Evolutionary conservation across 2,329 filamentous ascomycete genomes (phyloP).

Genomic region (Aquanectria penicillioides): DNA sequence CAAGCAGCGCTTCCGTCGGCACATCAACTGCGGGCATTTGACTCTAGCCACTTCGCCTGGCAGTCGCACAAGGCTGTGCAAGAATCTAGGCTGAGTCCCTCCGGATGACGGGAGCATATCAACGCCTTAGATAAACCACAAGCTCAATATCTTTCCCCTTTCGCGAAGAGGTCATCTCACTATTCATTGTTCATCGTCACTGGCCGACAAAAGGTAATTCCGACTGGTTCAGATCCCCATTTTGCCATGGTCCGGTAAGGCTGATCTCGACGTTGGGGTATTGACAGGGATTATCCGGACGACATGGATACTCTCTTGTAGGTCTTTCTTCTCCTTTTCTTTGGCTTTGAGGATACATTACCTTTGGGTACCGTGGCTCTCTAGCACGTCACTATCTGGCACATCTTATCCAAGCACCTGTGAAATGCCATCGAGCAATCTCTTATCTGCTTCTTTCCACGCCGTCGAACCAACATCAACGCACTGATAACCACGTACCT

Average conservation of each 20-base stretch:
- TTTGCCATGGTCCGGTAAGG: neutral
- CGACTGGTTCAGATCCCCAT: neutral
- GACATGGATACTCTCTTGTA: conserved; percentile 72
- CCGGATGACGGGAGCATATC: conserved; percentile 8
- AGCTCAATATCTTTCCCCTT: neutral
- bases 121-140: conserved; percentile 14
- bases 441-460: no score
- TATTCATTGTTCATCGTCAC: neutral
- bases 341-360: neutral
- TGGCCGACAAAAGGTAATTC: no score
- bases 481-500: no score
- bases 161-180: neutral
- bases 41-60: neutral
- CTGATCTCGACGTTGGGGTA: conserved; percentile 1
- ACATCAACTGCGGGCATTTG: neutral
- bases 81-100: conserved; percentile 2
- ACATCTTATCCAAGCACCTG: no score
- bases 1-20: neutral
- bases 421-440: no score
- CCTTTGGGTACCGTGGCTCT: no score
- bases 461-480: no score
- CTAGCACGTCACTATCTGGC: no score
- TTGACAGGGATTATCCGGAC: conserved; percentile 25
- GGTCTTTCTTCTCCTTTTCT: conserved; percentile 45
- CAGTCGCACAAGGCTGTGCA: conserved; percentile 4